These are phyloP conservation scores for Pachysandra terminalis DNA, from an alignment of 164 flowering plant genomes.

Conservation along the genomic window DNA sequence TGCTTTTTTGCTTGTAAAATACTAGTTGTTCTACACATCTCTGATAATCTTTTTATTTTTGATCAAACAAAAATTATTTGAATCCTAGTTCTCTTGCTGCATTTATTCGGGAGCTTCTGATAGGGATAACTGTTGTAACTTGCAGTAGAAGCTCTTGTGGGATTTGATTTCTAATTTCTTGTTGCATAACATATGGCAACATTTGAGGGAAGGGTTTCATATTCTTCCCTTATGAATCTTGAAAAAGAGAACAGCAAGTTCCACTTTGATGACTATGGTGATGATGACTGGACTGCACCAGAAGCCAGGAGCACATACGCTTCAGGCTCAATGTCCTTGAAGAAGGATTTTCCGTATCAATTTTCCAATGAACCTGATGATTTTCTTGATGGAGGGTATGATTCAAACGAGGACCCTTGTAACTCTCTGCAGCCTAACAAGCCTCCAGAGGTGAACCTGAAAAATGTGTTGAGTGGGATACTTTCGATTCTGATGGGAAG, in stretches of 20 bases:
- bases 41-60: not conserved
- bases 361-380: conserved; percentile 47
- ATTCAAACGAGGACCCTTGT: conserved; percentile 36
- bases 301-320: conserved; percentile 18
- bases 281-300: conserved; percentile 34
- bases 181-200: conserved; percentile 35
- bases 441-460: conserved; percentile 77
- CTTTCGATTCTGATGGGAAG: conserved; percentile 70
- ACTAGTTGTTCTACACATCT: not conserved
- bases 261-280: conserved; percentile 33
- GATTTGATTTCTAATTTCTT: not conserved
- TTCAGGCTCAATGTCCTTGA: conserved; percentile 25
- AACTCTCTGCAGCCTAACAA: conserved; percentile 16
- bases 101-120: not conserved
- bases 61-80: not conserved
- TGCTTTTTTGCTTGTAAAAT: not conserved
- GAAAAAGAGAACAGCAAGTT: conserved; percentile 31
- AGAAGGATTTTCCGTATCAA: conserved; percentile 32
- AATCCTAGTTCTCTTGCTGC: not conserved
- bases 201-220: conserved; percentile 39
- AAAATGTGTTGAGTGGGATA: conserved; percentile 76
- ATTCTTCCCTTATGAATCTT: conserved; percentile 48
- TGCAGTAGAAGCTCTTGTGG: not conserved
- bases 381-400: conserved; percentile 52
- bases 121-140: not conserved